A percentile compares a stretch with the other conserved stretches of the same genome.
These are phyloP conservation scores for Amanita rubescens DNA, from an alignment of 768 basidiomycete genomes.

Conservation along the genomic window DNA sequence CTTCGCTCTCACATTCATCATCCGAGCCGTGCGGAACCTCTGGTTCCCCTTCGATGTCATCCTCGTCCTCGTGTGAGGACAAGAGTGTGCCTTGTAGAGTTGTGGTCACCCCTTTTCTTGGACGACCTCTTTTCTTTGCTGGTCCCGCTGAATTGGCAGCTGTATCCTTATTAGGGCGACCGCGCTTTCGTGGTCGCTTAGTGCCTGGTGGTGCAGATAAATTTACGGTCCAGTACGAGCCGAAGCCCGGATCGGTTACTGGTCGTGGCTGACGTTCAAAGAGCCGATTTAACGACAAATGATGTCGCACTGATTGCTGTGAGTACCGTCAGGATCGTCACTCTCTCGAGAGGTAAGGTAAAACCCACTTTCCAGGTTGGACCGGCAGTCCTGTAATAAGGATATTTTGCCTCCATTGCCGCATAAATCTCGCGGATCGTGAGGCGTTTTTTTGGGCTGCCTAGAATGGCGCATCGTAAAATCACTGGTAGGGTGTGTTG, in stretches of 20 bases:
- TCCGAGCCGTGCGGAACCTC: slow-evolving; percentile 28
- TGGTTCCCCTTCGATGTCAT: slow-evolving; percentile 13
- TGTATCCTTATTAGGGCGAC: slow-evolving; percentile 46
- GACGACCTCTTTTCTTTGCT: slow-evolving; percentile 35
- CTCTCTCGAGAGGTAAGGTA: neutral
- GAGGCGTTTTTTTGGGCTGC: slow-evolving; percentile 64
- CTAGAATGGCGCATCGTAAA: slow-evolving; percentile 76
- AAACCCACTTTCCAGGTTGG: slow-evolving; percentile 73
- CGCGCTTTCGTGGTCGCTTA: slow-evolving; percentile 78
- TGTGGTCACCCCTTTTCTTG: slow-evolving; percentile 22
- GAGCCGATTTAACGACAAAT: slow-evolving; percentile 72
- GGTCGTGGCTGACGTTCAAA: slow-evolving; percentile 80
- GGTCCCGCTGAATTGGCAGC: slow-evolving; percentile 14
- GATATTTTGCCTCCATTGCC: slow-evolving; percentile 81
- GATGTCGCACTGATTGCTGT: slow-evolving; percentile 85
- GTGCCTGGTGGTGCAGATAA: slow-evolving; percentile 78
- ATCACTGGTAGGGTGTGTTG: slow-evolving; percentile 84
- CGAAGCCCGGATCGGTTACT: slow-evolving; percentile 79
- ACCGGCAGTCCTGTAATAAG: slow-evolving; percentile 73
- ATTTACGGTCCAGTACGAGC: slow-evolving; percentile 90
- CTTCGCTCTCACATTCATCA: slow-evolving; percentile 63
- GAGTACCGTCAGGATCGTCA: neutral
- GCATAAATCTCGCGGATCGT: slow-evolving; percentile 84
- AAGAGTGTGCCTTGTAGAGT: slow-evolving; percentile 2
- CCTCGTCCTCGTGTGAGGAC: slow-evolving; percentile 14